Evolutionary conservation across 768 basidiomycete genomes (phyloP).

Genomic region (Rhodotorula sphaerocarpa): DNA sequence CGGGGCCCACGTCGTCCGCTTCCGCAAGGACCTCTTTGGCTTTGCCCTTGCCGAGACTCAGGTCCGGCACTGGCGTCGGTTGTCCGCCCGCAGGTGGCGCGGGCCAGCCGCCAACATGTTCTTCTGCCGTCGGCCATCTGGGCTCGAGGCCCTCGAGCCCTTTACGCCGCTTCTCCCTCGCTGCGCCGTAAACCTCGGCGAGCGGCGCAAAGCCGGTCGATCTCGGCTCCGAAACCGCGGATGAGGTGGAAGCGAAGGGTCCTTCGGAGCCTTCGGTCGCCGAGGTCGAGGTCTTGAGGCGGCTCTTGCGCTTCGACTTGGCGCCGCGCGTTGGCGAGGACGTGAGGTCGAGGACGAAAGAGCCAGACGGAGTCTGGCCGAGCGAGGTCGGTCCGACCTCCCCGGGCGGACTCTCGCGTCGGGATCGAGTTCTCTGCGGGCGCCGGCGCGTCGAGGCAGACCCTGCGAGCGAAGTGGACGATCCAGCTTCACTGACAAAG

Average conservation of each 20-base stretch:
- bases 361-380: too few relatives aligned
- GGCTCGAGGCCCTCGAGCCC: constrained; percentile 2
- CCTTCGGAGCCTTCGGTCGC: too few relatives aligned
- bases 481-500: neutral
- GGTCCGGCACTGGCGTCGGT: too few relatives aligned
- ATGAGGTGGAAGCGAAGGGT: constrained; percentile 1
- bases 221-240: neutral
- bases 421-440: too few relatives aligned
- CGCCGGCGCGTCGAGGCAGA: neutral
- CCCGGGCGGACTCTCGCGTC: too few relatives aligned
- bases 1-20: neutral
- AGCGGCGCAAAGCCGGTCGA: neutral
- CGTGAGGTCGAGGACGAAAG: neutral
- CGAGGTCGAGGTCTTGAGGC: constrained; percentile 10
- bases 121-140: constrained; percentile 28
- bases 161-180: neutral
- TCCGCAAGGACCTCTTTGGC: neutral
- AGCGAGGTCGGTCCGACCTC: too few relatives aligned
- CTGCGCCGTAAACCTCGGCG: constrained; percentile 2
- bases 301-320: neutral
- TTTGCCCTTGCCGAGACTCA: constrained; percentile 13
- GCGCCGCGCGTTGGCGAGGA: neutral
- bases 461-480: neutral
- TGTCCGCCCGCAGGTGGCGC: neutral
- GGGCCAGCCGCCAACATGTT: constrained; percentile 9